These are phyloP conservation scores for Torulaspora gathmanii DNA, from an alignment of 805 yeast genomes.

Conservation along the genomic window DNA sequence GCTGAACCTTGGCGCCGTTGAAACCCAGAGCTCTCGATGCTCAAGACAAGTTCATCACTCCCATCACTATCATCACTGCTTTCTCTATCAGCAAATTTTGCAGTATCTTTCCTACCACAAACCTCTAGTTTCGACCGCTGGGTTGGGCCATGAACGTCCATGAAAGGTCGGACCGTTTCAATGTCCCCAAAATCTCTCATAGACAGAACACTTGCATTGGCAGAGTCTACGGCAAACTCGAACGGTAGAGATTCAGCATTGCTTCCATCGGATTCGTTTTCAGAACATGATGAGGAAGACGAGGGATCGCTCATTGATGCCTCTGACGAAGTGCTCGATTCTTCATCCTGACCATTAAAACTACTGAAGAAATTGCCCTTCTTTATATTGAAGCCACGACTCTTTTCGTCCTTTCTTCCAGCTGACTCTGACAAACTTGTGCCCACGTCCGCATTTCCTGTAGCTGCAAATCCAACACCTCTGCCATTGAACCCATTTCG, in stretches of 20 bases:
- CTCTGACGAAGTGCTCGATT: slow-evolving; percentile 13
- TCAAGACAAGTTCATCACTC: slow-evolving; percentile 23
- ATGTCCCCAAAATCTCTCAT: slow-evolving; percentile 19
- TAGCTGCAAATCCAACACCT: background rate
- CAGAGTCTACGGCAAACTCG: slow-evolving; percentile 34
- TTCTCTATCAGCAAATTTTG: background rate
- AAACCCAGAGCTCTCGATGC: slow-evolving; percentile 20
- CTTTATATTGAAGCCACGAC: slow-evolving; percentile 9
- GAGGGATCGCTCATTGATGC: slow-evolving; percentile 14
- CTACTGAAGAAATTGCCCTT: slow-evolving; percentile 21
- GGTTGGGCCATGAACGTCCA: slow-evolving; percentile 7
- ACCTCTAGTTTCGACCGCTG: slow-evolving; percentile 1
- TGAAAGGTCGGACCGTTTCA: slow-evolving; percentile 10
- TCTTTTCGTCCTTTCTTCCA: background rate
- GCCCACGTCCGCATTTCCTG: background rate
- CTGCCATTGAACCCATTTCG: background rate
- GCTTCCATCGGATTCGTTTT: slow-evolving; percentile 13
- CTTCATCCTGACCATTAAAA: slow-evolving; percentile 19
- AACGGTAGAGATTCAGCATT: slow-evolving; percentile 30
- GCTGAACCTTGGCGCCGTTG: slow-evolving; percentile 19
- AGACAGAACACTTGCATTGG: slow-evolving; percentile 25
- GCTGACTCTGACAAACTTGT: background rate
- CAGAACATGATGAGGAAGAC: slow-evolving; percentile 8
- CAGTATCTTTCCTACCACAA: background rate
- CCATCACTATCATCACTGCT: slow-evolving; percentile 10